Base-by-base conservation (phyloP, 2,329 filamentous ascomycete genomes). In the Lojkania enalia region DNA sequence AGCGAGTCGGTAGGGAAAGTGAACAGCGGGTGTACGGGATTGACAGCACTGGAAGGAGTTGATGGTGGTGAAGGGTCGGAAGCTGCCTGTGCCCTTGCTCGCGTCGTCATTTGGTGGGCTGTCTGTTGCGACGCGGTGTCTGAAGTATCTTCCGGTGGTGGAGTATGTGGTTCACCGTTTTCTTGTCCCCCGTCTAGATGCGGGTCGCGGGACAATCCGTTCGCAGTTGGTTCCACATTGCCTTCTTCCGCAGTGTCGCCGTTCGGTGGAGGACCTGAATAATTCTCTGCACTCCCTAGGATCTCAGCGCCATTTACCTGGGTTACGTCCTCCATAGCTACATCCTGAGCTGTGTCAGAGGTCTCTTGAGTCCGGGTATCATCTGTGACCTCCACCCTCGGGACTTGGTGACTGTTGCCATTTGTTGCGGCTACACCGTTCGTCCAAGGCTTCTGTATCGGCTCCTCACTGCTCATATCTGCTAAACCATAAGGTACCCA, bases 21-120 rank as follows among this genome's bases (percentile, higher is more conserved):
- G 69, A 90, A 95, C 59, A 90, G 81, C 2, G 88, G 87, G 63
- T 92, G 86, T 46, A 92, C 80, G 20, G 79, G 79, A n/a, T 76
- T 73, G 3, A 78, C 73, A 12, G 75, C 73, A 15, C 68, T 65
- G 4, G 72, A 70, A 30, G 77, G 75, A 13, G 77, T 77, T 19
- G 72, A 63, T 2, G 74, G 73, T 12, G 73, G 65, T 27, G 61
- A 66, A 48, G 68, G 52, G 39, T 59, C 60, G 47, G 63, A 60
- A 46, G 66, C 52, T 59, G 72, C 75, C 51, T 78, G 74, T 27
- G 77, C 77, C 54, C 77, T 73, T 15, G 75, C 75, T 39, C 78
- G 73, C 3, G 78, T 81, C 11, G 77, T 79, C 78, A 82, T 81
- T 35, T 76, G 74, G 61, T 75, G 77, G 20, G 73, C 67, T 37